phyloP scores from a whole-genome alignment of 768 basidiomycete genomes.

The Boletus subparvulus region DNA sequence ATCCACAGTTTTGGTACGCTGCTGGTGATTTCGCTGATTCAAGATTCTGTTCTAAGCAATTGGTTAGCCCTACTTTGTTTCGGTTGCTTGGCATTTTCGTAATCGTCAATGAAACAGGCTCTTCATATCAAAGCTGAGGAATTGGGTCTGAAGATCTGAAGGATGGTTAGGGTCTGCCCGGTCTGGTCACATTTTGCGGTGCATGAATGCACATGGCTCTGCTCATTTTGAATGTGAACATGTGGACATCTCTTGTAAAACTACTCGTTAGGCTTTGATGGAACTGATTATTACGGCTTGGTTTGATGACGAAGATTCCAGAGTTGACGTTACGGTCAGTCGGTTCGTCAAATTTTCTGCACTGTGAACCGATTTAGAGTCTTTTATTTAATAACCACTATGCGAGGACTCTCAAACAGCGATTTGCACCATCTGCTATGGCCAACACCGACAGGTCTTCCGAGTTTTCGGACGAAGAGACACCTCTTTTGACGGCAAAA shows the following conservation, averaged over 20 bases:
- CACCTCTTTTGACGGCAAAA: not conserved
- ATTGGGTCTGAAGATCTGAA: slow-evolving; percentile 4
- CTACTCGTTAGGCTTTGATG: not conserved
- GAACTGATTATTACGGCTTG: not conserved
- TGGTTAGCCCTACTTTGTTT: not conserved
- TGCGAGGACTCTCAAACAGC: not conserved
- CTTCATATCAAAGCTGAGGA: slow-evolving; percentile 6
- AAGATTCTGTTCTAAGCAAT: slow-evolving; percentile 2
- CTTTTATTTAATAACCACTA: not conserved
- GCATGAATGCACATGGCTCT: not conserved
- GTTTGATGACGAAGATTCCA: not conserved
- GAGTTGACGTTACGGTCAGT: not conserved
- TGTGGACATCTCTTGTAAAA: not conserved
- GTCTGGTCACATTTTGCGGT: not conserved
- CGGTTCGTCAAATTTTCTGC: too few species aligned
- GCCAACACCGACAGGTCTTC: not conserved
- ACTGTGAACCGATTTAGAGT: not conserved
- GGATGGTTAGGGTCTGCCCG: not conserved
- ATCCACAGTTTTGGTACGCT: slow-evolving; percentile 1
- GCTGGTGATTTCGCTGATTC: slow-evolving; percentile 3
- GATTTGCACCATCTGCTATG: not conserved
- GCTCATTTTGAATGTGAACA: not conserved
- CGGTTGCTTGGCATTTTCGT: not conserved
- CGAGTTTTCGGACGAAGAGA: not conserved
- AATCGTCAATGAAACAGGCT: not conserved